Evolutionary conservation across 345 rosid genomes (phyloP).

Genomic region (Heritiera fomes): DNA sequence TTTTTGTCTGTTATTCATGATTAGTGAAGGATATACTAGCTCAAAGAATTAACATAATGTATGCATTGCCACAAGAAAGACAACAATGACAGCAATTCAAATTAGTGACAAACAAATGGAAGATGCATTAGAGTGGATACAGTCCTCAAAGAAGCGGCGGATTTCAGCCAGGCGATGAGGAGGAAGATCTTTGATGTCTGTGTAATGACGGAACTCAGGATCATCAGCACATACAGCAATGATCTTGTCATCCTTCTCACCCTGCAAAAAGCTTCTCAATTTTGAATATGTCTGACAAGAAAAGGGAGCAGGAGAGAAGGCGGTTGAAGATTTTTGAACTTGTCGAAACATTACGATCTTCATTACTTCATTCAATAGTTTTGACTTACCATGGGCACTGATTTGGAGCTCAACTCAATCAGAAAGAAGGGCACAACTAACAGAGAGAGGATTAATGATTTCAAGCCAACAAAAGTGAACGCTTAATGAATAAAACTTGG

Average conservation of each 20-base stretch:
- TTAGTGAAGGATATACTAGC: slow-evolving; percentile 37
- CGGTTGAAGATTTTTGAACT: background rate
- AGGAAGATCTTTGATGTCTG: slow-evolving; percentile 91
- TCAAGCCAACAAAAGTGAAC: background rate
- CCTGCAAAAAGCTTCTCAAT: slow-evolving; percentile 43
- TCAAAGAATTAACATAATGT: background rate
- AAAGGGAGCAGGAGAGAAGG: background rate
- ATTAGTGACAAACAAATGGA: background rate
- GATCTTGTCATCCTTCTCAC: slow-evolving; percentile 96
- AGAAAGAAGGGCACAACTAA: background rate
- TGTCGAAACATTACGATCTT: background rate
- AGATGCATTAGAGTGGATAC: slow-evolving; percentile 51
- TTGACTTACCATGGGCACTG: background rate
- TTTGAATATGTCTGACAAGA: background rate
- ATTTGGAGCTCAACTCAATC: background rate
- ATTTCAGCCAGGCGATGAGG: slow-evolving; percentile 99
- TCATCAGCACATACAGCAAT: slow-evolving; percentile 99
- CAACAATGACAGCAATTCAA: background rate
- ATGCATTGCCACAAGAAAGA: background rate
- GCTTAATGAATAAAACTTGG: background rate
- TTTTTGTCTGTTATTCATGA: slow-evolving; percentile 66
- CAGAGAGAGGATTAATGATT: background rate
- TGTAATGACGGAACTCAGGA: slow-evolving; percentile 95
- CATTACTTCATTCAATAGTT: background rate
- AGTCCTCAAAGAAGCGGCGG: slow-evolving; percentile 98